Base-by-base conservation (phyloP, 2,329 filamentous ascomycete species). In the Paramyrothecium roridum region DNA sequence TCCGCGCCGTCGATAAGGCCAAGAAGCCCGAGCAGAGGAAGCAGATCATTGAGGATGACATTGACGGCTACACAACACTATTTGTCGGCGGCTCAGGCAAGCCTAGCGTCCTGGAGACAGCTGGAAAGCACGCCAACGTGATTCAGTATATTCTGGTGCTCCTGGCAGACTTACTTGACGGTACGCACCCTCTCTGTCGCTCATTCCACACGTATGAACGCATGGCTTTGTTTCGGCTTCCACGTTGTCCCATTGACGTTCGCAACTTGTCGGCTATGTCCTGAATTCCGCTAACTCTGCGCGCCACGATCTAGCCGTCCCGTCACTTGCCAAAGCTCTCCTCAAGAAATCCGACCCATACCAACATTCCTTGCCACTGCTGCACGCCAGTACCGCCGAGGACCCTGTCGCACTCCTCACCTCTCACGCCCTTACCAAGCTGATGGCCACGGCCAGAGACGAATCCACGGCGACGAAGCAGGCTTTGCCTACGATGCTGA, bases 1-100 rank as follows among this genome's bases (percentile, higher is more conserved):
- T 99, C 77, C 93, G 93, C 74, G 91, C 93, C 58, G 91, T 98
- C 65, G 95, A 98, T 74, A 98, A 97, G 77, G 90, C 95, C 63
- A 90, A 92, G 73, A 95, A 91, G 73, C 64, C 70, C 40, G 95
- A 98, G 64, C 89, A 92, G 75, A 86, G 93, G 68, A 88, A 88
- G 70, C 85, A 93, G 69, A 88, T 87, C 19, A 87, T 98, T 59
- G 90, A 96, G 71, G 77, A 76, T 54, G 90, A 97, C 74, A 76
- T 93, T 22, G 82, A 88, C 64, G 90, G 88, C 62, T 99, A 96
- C 75, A 84, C 87, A 57, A 78, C 82, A 60, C 80, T 99, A 61
- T 88, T 99, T 64, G 82, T 95, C 23, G 93, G 95, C 56, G 83
- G 82, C 58, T 81, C 84, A 64, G 92, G 88, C 73, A 79, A 78